Evolutionary conservation across 202 grass and related monocot species (phyloP).

Genomic region (Bolboschoenoplectus hybrid): DNA sequence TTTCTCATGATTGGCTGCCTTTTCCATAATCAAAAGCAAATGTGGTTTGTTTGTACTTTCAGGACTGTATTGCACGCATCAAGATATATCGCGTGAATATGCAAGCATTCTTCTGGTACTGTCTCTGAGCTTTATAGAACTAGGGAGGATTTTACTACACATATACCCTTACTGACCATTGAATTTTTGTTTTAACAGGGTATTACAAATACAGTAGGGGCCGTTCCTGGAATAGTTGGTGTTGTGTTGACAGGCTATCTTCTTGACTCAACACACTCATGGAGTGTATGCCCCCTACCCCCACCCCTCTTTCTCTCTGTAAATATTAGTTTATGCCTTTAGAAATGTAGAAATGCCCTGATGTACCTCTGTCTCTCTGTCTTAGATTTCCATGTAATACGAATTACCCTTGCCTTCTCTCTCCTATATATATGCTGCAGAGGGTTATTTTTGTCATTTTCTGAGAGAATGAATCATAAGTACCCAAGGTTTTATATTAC

Average conservation of each 20-base stretch:
- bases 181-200: constrained; percentile 55
- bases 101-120: constrained; percentile 97
- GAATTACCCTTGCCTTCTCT: background rate
- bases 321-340: background rate
- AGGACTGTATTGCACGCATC: constrained; percentile 99
- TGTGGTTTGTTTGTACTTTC: constrained; percentile 43
- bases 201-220: constrained; percentile 93
- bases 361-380: background rate
- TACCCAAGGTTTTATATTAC: background rate
- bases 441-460: constrained; percentile 30
- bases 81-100: constrained; percentile 96
- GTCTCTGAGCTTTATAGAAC: constrained; percentile 8
- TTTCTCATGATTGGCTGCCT: background rate
- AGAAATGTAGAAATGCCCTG: background rate
- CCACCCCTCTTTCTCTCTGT: constrained; percentile 1
- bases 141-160: background rate
- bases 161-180: background rate
- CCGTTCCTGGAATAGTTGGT: constrained; percentile 84
- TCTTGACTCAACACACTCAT: constrained; percentile 94
- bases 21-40: constrained; percentile 30
- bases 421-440: background rate
- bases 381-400: background rate
- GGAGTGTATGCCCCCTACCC: constrained; percentile 69
- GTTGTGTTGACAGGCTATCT: constrained; percentile 83
- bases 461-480: background rate